Base-by-base conservation (phyloP, 202 grass and related monocot species). In the Alloteropsis angusta region DNA sequence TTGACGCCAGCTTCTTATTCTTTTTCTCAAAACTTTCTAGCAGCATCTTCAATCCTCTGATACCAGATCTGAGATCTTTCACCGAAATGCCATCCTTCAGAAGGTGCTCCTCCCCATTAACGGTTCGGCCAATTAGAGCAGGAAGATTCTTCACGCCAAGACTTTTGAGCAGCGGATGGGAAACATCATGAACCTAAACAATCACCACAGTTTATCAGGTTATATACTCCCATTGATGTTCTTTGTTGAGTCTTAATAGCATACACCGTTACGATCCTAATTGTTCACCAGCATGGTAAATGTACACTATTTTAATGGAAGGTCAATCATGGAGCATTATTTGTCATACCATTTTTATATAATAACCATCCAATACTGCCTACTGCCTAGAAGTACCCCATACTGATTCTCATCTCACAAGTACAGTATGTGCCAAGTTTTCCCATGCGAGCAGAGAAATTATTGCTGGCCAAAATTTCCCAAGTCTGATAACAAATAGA, bases 21-120 rank as follows among this genome's bases (percentile, higher is more conserved):
- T 93, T 89, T 72, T 90, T 95, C 72, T 98, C 89, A 4, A 98
- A 98, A 81, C 39, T 91, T 74, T 94, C 85, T 11, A 98, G 76
- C 56, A 95, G 42, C 2, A 50, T 74, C 65, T 85, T 91, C 70
- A 95, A 81, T 34, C 91, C 96, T 44, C 81, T 76, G 32, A 93
- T 84, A 42, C 96, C 96, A 73, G 89, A 91, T 85, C 68, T 89
- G 56, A 98, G 80, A 82, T 98, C 90, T 81, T 88, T 87, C 35
- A 87, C 85, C 63, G 85, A 85, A 78, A 98, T 95, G 60, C 92
- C 89, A 72, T 89, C 78, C 81, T 84, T 90, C 54, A 95, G 70
- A 85, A 98, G 83, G 58, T 82, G 75, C 43, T 84, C 79, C 65
- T 94, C 86, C 15, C 92, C 92, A 32, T 89, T 78, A 48, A 85